A percentile compares a stretch with the other conserved stretches of the same genome.
Conservation (phyloP, 1,139 yeast genomes). For the Lodderomyces jiufengensis region DNA sequence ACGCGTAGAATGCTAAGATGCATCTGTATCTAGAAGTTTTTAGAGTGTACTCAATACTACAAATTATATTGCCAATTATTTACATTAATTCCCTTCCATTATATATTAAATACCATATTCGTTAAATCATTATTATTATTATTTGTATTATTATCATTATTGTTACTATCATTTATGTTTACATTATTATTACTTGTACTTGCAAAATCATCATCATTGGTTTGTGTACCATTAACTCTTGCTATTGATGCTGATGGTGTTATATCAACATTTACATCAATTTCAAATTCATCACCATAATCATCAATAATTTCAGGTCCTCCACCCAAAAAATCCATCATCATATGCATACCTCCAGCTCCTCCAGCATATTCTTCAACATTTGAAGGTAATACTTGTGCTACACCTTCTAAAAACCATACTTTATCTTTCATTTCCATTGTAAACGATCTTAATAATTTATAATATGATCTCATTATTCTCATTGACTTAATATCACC, state of each 20-base stretch:
- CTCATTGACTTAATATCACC: slow-evolving; percentile 88
- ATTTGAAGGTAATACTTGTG: slow-evolving; percentile 78
- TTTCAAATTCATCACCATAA: slow-evolving; percentile 42
- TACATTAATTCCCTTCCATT: too few relatives aligned
- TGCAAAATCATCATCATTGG: background rate
- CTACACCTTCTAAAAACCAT: slow-evolving; percentile 93
- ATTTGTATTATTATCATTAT: background rate
- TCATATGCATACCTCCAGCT: slow-evolving; percentile 84
- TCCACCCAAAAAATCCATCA: slow-evolving; percentile 81
- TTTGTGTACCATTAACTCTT: background rate
- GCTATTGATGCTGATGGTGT: background rate
- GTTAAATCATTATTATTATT: background rate
- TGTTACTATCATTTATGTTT: slow-evolving; percentile 1
- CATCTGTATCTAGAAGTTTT: too few relatives aligned
- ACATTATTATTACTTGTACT: slow-evolving; percentile 16
- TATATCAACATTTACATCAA: slow-evolving; percentile 20
- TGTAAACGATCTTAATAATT: slow-evolving; percentile 73
- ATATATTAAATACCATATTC: background rate
- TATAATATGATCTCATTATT: slow-evolving; percentile 84
- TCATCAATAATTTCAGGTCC: slow-evolving; percentile 51
- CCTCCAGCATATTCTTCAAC: slow-evolving; percentile 84
- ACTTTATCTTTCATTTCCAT: slow-evolving; percentile 84
- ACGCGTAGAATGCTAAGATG: too few relatives aligned
- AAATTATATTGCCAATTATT: too few relatives aligned
- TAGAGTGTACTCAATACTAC: too few relatives aligned